These are phyloP conservation scores for Ustilago vetiveriae DNA, from an alignment of 1,284 basidiomycete species.

Conservation along the genomic window DNA sequence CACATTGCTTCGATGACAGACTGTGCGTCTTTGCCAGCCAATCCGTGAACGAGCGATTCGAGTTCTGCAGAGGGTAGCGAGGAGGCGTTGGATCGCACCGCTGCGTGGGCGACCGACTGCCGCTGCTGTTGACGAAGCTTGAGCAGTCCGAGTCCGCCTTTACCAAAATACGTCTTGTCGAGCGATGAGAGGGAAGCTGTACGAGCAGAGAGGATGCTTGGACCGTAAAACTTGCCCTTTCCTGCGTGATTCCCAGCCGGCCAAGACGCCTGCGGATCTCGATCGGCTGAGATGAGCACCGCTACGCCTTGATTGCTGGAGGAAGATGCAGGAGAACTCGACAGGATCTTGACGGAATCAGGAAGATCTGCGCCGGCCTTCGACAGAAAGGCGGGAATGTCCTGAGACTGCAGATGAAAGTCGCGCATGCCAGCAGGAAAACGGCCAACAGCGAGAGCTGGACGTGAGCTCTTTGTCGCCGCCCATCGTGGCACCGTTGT, in stretches of 20 bases:
- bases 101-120: not conserved
- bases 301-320: conserved; percentile 22
- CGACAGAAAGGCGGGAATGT: conserved; percentile 28
- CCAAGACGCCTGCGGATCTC: conserved; percentile 30
- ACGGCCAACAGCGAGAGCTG: not conserved
- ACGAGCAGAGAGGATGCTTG: conserved; percentile 35
- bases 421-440: conserved; percentile 6
- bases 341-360: conserved; percentile 3
- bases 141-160: conserved; percentile 45
- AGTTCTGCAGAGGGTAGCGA: conserved; percentile 3
- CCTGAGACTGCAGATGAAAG: conserved; percentile 39
- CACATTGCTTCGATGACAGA: conserved; percentile 25
- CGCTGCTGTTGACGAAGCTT: conserved; percentile 17
- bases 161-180: conserved; percentile 34
- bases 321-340: not conserved
- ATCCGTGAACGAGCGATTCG: conserved; percentile 14
- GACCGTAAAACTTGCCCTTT: conserved; percentile 29
- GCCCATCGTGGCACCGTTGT: not conserved
- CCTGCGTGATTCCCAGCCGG: not conserved
- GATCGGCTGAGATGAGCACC: conserved; percentile 47
- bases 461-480: not conserved
- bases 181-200: conserved; percentile 6
- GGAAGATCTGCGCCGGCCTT: conserved; percentile 16
- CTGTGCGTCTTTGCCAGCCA: conserved; percentile 6
- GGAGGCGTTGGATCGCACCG: conserved; percentile 7